A percentile compares a stretch with the other conserved stretches of the same genome.
phyloP scores from a whole-genome alignment of 192 early-diverging fungal species.

The Bifiguratus adelaidae region DNA sequence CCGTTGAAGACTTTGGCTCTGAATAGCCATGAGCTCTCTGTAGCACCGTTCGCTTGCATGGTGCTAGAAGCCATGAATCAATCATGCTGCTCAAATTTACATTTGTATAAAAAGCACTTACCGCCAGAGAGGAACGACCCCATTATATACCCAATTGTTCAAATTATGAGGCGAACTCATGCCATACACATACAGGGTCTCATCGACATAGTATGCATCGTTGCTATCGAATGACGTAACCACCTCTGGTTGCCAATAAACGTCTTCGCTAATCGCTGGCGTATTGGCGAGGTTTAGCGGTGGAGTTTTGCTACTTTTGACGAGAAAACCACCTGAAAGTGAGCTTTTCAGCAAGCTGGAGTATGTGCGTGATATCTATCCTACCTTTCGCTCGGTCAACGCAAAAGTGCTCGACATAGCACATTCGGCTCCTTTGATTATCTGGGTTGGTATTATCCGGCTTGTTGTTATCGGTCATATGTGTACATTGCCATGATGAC shows the following conservation, averaged over 20 bases:
- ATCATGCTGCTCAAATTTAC: background rate
- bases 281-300: constrained; percentile 9
- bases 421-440: constrained; percentile 7
- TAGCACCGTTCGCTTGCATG: background rate
- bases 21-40: background rate
- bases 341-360: no score
- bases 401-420: constrained; percentile 17
- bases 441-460: no score
- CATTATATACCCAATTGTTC: background rate
- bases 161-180: constrained; percentile 9
- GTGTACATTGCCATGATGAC: background rate
- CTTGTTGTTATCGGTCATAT: background rate
- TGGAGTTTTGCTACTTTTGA: background rate
- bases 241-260: constrained; percentile 7
- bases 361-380: no score
- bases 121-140: background rate
- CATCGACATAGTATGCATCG: constrained; percentile 13
- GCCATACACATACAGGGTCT: constrained; percentile 27
- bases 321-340: no score
- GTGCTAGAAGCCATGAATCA: background rate
- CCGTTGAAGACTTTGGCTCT: background rate
- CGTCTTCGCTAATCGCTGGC: constrained; percentile 1
- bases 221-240: background rate
- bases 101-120: no score
- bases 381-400: constrained; percentile 11